Base-by-base conservation (phyloP, 2,329 filamentous ascomycete species). In the Curvularia verruculosa region DNA sequence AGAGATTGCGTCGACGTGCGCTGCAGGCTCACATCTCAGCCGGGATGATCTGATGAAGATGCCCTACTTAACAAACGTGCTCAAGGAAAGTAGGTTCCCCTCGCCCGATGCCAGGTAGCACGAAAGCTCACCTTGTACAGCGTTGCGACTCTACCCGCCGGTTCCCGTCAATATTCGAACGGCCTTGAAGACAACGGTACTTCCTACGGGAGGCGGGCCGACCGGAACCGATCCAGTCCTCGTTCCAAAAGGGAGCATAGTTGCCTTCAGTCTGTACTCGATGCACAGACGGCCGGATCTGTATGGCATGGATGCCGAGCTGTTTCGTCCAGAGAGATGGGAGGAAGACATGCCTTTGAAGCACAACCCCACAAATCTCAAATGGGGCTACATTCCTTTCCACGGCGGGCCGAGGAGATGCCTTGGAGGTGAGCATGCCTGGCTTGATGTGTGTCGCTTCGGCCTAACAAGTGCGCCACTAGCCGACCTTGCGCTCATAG, bases 171-270 rank as follows among this genome's bases (percentile, higher is more conserved):
- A 74, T 41, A 65, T 54, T 12, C 67, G 70, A 31, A 58, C 60
- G 3, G 3, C 26, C 4, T 5, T 8, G 5, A 4, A 28, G 26
- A 44, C 40, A 7, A 44, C 40, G 2, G 23, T 44, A 7, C 26
- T 44, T 4, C 40, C 40, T 3, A 26, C 23, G 8, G 40, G 40
- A 3, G 70, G 71, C 2, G 72, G 72, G 1, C 58, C 58, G 5
- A 61, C 67, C 51, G 45, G 67, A 19, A 67, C 58, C 21, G n/a
- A n/a, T n/a, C 73, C 72, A 2, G 63, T 75, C 69, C 18, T 81
- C 43, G n/a, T 41, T 13, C 44, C 44, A 2, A 64, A 63, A 39
- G 65, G 65, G 5, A 60, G 58, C 45, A 56, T 56, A 15, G 49
- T 68, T 7, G 63, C 59, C 3, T 66, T 61, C 39, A 63, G 63